Base-by-base conservation (phyloP, 805 yeast genomes). In the Candida hungchunana region DNA sequence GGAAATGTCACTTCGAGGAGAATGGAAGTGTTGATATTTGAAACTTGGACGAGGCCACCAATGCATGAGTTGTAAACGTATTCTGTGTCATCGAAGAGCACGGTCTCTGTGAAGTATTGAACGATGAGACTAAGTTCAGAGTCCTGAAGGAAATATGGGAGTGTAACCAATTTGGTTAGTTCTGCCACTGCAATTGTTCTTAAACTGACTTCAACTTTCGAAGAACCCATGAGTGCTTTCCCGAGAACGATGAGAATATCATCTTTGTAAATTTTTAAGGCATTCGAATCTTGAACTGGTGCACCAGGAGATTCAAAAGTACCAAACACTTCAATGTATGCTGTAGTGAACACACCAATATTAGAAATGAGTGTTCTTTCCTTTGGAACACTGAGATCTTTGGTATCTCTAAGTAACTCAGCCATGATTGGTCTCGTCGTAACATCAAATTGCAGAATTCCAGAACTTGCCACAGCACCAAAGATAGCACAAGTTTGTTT, bases 181-280 rank as follows among this genome's bases (percentile, higher is more conserved):
- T 82, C 84, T 36, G 75, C 75, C 19, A 83, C 63, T 1, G 93
- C 74, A 26, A 81, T 62, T 18, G 82, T 69, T 49, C 87, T 70
- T 38, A 87, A 65, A 2, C 88, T 75, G 9, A 78, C 79, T 49
- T 85, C 96, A 20, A 75, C 61, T 22, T 68, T 70, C 0, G 95
- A 77, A 0, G 84, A 70, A 0, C 82, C 71, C 53, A 81, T 73
- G 32, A 89, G 64, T 5, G 85, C 69, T 50, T 75, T 79, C n/a
- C 88, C 77, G 46, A 86, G 56, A 28, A 81, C 63, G 36, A 79
- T 74, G 20, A 88, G 59, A 12, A 89, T 63, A 26, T 77, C 77
- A 49, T 88, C 95, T 43, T 82, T 79, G 55, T 29, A 38, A 1
- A 12, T 2, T 27, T 29, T 34, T 24, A 44, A 20, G 6, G 39